Conservation (phyloP, 768 basidiomycete genomes). For the Panellus pusillus region DNA sequence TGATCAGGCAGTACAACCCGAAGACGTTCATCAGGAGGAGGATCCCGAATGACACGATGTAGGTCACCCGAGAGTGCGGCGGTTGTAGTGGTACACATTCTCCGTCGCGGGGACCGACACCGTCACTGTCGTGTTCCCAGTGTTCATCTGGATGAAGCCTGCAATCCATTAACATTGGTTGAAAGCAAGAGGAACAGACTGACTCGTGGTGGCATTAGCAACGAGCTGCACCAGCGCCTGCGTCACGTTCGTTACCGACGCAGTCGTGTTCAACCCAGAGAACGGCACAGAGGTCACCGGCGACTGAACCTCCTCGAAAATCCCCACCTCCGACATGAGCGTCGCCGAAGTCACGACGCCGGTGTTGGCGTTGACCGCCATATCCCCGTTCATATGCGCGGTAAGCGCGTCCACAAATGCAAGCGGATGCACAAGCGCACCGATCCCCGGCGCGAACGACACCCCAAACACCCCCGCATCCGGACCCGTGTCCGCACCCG, state of each 20-base stretch:
- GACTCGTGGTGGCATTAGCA: constrained; percentile 9
- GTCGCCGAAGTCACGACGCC: constrained; percentile 2
- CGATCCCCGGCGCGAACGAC: constrained; percentile 2
- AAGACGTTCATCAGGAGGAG: not conserved
- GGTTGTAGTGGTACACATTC: constrained; percentile 4
- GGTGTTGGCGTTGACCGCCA: not conserved
- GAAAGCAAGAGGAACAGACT: not conserved
- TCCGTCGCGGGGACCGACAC: constrained; percentile 3
- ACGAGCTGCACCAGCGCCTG: constrained; percentile 6
- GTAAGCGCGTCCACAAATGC: constrained; percentile 12
- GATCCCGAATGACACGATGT: not conserved
- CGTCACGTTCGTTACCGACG: constrained; percentile 5
- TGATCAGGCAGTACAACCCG: constrained; percentile 1
- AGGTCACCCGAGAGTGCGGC: constrained; percentile 7
- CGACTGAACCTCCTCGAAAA: constrained; percentile 1
- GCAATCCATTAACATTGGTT: not conserved
- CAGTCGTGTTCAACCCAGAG: constrained; percentile 9
- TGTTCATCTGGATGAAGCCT: constrained; percentile 4
- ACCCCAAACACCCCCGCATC: not conserved
- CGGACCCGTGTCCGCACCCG: not conserved
- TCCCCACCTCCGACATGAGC: constrained; percentile 1
- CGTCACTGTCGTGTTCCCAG: not conserved
- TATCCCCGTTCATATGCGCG: not conserved
- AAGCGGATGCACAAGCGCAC: constrained; percentile 4
- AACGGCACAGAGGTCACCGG: not conserved